A percentile compares a stretch with the other conserved stretches of the same genome.
Evolutionary conservation across 1,139 yeast species (phyloP).

Genomic region (Suhomyces terraborum): DNA sequence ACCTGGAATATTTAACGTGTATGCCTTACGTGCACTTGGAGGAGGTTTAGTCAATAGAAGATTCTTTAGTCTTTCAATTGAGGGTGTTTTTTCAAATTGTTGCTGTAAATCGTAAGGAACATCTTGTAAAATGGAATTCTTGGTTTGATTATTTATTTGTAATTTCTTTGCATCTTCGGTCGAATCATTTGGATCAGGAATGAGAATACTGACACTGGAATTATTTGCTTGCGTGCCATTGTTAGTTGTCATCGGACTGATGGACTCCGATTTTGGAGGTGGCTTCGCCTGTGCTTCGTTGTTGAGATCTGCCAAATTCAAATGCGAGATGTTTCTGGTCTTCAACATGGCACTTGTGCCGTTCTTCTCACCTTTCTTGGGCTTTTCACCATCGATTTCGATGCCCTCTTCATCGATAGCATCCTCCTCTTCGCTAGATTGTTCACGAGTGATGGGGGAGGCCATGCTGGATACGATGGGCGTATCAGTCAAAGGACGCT

Average conservation of each 20-base stretch:
- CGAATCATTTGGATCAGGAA: conserved; percentile 11
- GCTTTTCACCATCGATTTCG: conserved; percentile 2
- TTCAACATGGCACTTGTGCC: conserved; percentile 18
- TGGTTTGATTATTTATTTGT: conserved; percentile 20
- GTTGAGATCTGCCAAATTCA: conserved; percentile 40
- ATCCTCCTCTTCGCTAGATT: conserved; percentile 29
- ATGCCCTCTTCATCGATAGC: conserved; percentile 1
- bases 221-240: conserved; percentile 3
- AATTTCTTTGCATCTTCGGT: conserved; percentile 18
- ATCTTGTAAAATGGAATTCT: conserved; percentile 31
- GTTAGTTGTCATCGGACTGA: conserved; percentile 19
- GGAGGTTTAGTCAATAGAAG: conserved; percentile 41
- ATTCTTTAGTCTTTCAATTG: conserved; percentile 42
- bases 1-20: conserved; percentile 91
- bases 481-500: conserved; percentile 71
- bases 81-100: conserved; percentile 43
- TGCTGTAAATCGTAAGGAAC: conserved; percentile 39
- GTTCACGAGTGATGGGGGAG: conserved; percentile 50
- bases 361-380: conserved; percentile 15
- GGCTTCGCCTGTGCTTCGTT: conserved; percentile 5
- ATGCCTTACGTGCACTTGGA: conserved; percentile 54
- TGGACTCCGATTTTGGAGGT: conserved; percentile 12
- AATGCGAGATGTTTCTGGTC: conserved; percentile 46
- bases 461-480: conserved; percentile 60
- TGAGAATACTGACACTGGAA: conserved; percentile 9